Base-by-base conservation (phyloP, 2,329 filamentous ascomycete genomes). In the Exophiala sideris region DNA sequence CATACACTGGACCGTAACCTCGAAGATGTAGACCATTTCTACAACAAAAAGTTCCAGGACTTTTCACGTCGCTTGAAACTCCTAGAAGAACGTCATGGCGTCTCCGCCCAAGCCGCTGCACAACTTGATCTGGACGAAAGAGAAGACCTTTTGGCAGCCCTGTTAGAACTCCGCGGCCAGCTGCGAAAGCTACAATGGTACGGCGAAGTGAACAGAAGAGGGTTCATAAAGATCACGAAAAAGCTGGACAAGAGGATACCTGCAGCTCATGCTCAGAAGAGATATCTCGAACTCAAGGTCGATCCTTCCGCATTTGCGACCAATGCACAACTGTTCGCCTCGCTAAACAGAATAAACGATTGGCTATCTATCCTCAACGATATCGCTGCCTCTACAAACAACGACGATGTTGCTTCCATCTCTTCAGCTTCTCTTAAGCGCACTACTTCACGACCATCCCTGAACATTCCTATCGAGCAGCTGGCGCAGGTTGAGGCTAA, bases 191-290 rank as follows among this genome's bases (percentile, higher is more conserved):
- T 99, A 48, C 89, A 95, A 70, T 97, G 91, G 91, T 99, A 97
- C 69, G 92, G 91, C 46, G 92, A 97, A 73, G 92, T 97, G 66
- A 99, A 99, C 71, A 84, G 91, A 48, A 82, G 89, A 60, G 94
- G 94, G 1, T 99, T 99, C 67, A 84, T 95, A 70, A 99, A 99
- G 76, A 99, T 99, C 71, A 96, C 94, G 48, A 99, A 99, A 77
- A 99, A 99, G 73, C 77, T 96, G 42, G 94, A 99, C 73, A 99
- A 99, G 76, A 96, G 95, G 74, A 83, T 96, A 2, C 80, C 87
- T 1, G 80, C 83, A 42, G 83, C 85, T 3, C 81, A 85, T 47
- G 86, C 89, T 0, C 91, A 96, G 74, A 85, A 89, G 68, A 83
- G 85, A 54, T 99, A 97, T 67, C 79, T 99, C 56, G 84, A 88